These are phyloP conservation scores for Tricholoma hemisulphureum DNA, from an alignment of 768 basidiomycete species.

Conservation along the genomic window DNA sequence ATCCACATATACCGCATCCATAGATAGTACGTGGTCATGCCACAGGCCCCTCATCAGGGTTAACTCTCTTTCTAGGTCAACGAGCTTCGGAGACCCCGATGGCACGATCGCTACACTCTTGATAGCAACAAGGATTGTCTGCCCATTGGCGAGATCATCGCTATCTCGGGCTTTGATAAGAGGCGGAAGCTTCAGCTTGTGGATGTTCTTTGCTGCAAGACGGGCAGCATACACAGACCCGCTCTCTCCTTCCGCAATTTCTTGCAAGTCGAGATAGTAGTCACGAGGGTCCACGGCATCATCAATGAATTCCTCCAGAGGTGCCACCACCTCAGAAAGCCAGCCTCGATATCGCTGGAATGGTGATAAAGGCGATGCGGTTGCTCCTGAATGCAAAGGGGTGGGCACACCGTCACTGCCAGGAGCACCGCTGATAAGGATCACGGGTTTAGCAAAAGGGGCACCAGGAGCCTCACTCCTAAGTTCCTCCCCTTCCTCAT, in stretches of 20 bases:
- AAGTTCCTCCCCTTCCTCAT: conserved; percentile 26
- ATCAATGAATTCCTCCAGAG: conserved; percentile 63
- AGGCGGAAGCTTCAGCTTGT: conserved; percentile 41
- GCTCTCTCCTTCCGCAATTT: conserved; percentile 82
- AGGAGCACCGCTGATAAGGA: conserved; percentile 34
- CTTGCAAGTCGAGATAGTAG: conserved; percentile 65
- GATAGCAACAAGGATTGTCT: conserved; percentile 62
- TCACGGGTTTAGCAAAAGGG: conserved; percentile 27
- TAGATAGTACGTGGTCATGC: conserved; percentile 61
- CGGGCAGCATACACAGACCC: conserved; percentile 62
- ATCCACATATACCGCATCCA: conserved; percentile 73
- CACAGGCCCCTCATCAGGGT: conserved; percentile 52
- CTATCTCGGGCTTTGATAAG: conserved; percentile 37
- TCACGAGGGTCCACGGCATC: conserved; percentile 58
- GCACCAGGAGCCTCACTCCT: conserved; percentile 12
- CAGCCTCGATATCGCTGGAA: conserved; percentile 58
- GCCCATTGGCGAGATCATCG: conserved; percentile 32
- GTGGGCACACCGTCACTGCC: conserved; percentile 31
- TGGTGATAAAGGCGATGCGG: conserved; percentile 38
- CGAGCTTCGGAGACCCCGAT: conserved; percentile 58
- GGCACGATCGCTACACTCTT: conserved; percentile 67
- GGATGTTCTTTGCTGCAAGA: conserved; percentile 29
- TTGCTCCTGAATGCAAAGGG: conserved; percentile 20
- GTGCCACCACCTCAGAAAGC: conserved; percentile 58
- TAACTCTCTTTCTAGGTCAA: conserved; percentile 62